These are phyloP conservation scores for Stenogyne calaminthoides DNA, from an alignment of 305 asterid genomes.

Conservation along the genomic window DNA sequence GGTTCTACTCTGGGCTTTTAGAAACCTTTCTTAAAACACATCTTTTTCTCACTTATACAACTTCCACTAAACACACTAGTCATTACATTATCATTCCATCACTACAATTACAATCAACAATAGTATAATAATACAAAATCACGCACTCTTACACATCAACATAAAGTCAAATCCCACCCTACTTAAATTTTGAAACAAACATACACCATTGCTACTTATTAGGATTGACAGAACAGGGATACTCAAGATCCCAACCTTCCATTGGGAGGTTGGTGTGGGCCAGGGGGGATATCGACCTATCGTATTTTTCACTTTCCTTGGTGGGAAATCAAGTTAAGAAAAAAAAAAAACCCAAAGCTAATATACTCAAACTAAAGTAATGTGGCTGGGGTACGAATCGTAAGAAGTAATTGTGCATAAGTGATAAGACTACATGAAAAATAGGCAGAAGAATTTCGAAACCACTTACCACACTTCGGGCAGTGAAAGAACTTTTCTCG, in stretches of 20 bases:
- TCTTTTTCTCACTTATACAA: too few relatives aligned
- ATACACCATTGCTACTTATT: too few relatives aligned
- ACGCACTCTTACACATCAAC: too few relatives aligned
- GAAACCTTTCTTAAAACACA: too few relatives aligned
- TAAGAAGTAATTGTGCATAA: neutral
- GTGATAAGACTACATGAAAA: conserved; percentile 16
- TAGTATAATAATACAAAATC: too few relatives aligned
- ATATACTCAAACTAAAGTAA: conserved; percentile 10
- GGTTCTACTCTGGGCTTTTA: too few relatives aligned
- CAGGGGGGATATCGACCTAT: neutral
- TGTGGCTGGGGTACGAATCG: neutral
- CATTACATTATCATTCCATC: too few relatives aligned
- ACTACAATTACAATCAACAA: too few relatives aligned
- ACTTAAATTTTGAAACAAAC: too few relatives aligned
- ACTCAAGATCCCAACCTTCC: neutral
- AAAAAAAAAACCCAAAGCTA: neutral
- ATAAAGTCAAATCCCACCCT: too few relatives aligned
- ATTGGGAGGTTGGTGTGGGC: too few relatives aligned
- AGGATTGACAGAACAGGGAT: neutral
- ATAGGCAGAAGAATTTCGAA: neutral
- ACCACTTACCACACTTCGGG: conserved; percentile 78
- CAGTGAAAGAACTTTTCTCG: conserved; percentile 86
- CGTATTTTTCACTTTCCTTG: neutral
- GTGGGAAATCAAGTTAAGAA: neutral
- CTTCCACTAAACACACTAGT: too few relatives aligned